Conservation (phyloP, 164 flowering plant species). For the Protea cynaroides region DNA sequence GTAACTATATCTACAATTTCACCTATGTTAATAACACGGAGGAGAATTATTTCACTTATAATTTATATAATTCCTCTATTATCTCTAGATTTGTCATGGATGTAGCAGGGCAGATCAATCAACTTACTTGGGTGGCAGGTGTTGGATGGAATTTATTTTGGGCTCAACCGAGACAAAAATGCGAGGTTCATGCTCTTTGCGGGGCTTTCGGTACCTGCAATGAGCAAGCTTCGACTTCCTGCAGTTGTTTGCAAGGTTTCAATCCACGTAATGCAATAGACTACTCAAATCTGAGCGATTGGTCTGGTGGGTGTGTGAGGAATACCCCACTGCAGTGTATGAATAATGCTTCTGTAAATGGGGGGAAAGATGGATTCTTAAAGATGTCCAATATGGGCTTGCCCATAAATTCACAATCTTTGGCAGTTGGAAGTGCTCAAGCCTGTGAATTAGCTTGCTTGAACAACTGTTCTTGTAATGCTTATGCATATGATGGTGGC, state of each 20-base stretch:
- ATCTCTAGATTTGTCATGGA: not conserved
- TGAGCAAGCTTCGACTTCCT: conserved; percentile 7
- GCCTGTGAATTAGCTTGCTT: no score
- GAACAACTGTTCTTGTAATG: no score
- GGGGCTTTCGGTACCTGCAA: conserved; percentile 24
- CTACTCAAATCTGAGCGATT: not conserved
- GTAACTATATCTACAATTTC: conserved; percentile 8
- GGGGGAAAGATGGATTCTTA: conserved; percentile 11
- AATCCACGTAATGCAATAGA: not conserved
- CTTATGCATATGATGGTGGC: no score
- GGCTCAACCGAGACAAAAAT: conserved; percentile 19
- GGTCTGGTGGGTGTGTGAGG: conserved; percentile 21
- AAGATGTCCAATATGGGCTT: not conserved
- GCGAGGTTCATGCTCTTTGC: conserved; percentile 19
- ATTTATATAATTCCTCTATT: conserved; percentile 1
- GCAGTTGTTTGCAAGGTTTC: conserved; percentile 23
- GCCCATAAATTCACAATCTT: no score
- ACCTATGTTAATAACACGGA: conserved; percentile 10
- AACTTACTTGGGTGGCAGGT: conserved; percentile 1
- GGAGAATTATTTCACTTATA: conserved; percentile 19
- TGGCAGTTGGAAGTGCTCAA: not conserved
- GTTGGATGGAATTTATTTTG: conserved; percentile 8
- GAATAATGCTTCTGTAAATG: not conserved
- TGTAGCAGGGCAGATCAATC: not conserved
- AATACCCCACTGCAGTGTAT: conserved; percentile 9